Conservation (phyloP, 164 flowering plant species). For the Vitis rupestris region DNA sequence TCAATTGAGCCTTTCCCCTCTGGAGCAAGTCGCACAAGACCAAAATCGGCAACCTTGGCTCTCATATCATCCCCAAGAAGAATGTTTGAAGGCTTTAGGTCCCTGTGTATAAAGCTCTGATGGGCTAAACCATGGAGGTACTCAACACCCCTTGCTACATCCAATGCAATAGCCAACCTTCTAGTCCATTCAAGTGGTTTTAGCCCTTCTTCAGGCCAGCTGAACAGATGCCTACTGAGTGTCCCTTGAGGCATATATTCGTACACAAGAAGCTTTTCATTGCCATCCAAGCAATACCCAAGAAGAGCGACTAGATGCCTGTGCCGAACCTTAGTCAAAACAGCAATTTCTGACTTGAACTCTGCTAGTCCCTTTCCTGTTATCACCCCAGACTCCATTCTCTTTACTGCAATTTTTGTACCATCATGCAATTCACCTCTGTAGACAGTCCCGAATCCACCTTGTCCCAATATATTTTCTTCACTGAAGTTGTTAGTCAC, state of each 20-base stretch:
- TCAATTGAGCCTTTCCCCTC: constrained; percentile 79
- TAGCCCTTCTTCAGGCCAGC: constrained; percentile 66
- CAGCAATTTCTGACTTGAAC: constrained; percentile 79
- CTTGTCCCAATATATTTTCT: constrained; percentile 61
- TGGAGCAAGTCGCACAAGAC: constrained; percentile 82
- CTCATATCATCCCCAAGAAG: constrained; percentile 91
- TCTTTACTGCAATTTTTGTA: constrained; percentile 75
- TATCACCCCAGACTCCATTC: constrained; percentile 68
- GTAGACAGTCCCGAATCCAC: constrained; percentile 77
- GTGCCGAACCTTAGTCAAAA: constrained; percentile 74
- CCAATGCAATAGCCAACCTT: constrained; percentile 66
- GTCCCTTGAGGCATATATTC: constrained; percentile 90
- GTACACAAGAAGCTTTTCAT: constrained; percentile 75
- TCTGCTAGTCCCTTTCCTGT: constrained; percentile 60
- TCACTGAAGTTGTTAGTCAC: constrained; percentile 68
- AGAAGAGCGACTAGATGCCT: constrained; percentile 75
- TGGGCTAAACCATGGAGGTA: constrained; percentile 79
- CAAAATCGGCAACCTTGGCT: constrained; percentile 83
- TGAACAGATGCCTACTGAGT: constrained; percentile 59
- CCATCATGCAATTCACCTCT: constrained; percentile 82
- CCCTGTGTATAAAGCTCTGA: constrained; percentile 82
- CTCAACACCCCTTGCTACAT: constrained; percentile 84
- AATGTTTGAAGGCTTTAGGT: constrained; percentile 79
- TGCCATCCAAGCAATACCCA: constrained; percentile 76
- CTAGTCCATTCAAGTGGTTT: constrained; percentile 66